Evolutionary conservation across 1,284 basidiomycete species (phyloP), one percentile per base, ranked within the genome.

Genomic region (Xanthoconium separans): DNA sequence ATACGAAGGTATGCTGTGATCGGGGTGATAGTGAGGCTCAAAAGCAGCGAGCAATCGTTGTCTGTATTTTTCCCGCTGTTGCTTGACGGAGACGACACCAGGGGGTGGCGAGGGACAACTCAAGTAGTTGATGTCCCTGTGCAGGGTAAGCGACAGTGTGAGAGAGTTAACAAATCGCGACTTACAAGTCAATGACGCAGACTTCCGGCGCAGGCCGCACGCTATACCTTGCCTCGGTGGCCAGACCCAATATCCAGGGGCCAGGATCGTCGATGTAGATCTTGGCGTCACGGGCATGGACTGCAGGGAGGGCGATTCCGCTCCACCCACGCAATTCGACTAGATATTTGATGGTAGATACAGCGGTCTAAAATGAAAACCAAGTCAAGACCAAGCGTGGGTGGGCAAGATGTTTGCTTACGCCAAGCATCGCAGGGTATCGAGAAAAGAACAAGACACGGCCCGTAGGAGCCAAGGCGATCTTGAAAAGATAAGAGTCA

Each of bases 271-370:
- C 90, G 54, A 92, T 87, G 63, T 93, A 94, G 55, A 95, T 93
- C 65, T 87, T 91, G 27, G 92, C 89, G 61, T 95, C 93, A 53
- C 93, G 84, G 18, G 92, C 87, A 70, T 98, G 95, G 36, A 97
- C 89, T 2, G 91, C 81, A 22, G 91, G 82, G 16, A 94, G 80
- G 12, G 90, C 85, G 53, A 96, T 84, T 6, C 96, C 96, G 63
- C 84, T 90, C 95, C 95, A 98, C 10, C 94, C 94, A 47, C 95
- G 86, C 44, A 96, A 74, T 72, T 98, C 96, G 51, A 97, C 90
- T 45, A 98, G 81, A 66, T 96, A 95, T 70, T 89, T 91, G 74
- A 97, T 80, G 2, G 94, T 95, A 56, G 85, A 85, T 20, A 96
- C 93, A 6, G 93, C 92, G 61, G 90, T 85, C 84, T 86, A 58